A percentile compares a stretch with the other conserved stretches of the same genome.
These are phyloP conservation scores for Coelastrella sp. DNA, from an alignment of 139 green algal genomes.

Conservation along the genomic window DNA sequence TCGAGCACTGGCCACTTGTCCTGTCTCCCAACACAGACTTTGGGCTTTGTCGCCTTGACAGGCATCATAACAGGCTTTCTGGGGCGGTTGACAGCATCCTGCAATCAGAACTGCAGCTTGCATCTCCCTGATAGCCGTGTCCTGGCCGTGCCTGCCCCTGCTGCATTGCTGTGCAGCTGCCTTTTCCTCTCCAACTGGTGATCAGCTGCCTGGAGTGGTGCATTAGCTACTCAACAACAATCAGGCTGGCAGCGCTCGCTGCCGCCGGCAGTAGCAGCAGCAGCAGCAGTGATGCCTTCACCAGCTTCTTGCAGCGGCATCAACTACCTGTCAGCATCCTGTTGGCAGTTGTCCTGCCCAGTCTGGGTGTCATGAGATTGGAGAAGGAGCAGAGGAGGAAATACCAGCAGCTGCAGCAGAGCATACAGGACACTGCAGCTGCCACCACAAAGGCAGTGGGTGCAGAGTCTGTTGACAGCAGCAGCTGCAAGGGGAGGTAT, in stretches of 20 bases:
- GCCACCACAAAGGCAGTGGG: neutral
- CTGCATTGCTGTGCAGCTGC: neutral
- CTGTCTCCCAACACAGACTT: too few relatives aligned
- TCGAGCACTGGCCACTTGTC: too few relatives aligned
- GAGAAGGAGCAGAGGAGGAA: neutral
- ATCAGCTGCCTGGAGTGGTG: neutral
- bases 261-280: slow-evolving; percentile 2
- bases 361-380: neutral
- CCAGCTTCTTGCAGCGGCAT: neutral
- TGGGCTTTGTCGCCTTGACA: too few relatives aligned
- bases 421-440: neutral
- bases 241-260: neutral
- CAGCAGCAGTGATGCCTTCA: neutral
- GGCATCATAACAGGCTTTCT: too few relatives aligned
- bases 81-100: too few relatives aligned
- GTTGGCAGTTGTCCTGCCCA: neutral
- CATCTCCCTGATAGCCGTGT: too few relatives aligned
- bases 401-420: neutral
- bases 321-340: slow-evolving; percentile 4
- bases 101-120: too few relatives aligned
- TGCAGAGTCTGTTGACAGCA: neutral
- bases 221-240: neutral
- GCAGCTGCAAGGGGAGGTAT: neutral
- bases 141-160: neutral
- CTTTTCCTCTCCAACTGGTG: neutral